Base-by-base conservation (phyloP, 768 basidiomycete species). In the Termitomyces sp. region DNA sequence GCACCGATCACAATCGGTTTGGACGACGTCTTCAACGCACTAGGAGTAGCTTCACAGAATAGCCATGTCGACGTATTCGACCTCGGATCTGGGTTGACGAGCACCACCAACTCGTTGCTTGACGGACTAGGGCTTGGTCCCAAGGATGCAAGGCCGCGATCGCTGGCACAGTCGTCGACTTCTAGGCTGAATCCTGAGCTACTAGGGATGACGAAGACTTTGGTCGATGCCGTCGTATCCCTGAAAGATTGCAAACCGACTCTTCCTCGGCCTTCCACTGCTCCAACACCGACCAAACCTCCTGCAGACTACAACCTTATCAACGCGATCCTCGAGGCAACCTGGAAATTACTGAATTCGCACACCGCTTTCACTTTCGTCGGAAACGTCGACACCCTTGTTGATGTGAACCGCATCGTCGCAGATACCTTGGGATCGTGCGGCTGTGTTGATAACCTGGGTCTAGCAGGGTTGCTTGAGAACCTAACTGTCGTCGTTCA, bases 141-240 rank as follows among this genome's bases (percentile, higher is more conserved):
- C 29, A 51, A 51, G 15, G 59, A 61, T 39, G 41, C 58, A 20
- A 41, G 28, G 8, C 33, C 42, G 12, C 57, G 44, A 42, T 53
- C 48, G n/a, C 28, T n/a, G n/a, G n/a, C 37, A 6, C 39, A 31
- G n/a, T 36, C 41, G 22, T 54, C 42, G 8, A 54, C 42, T 26
- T 42, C 42, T 15, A 41, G 50, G 16, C 31, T 67, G 51, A 56
- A 66, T 49, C 54, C 64, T 15, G 61, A 60, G 12, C 55, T 68
- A 45, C 37, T 61, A 45, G 36, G 26, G 18, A 60, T 61, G 50
- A 41, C 70, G 18, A 57, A 62, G 29, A 49, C 41, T 22, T 54
- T 72, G 28, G 56, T 66, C 10, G 54, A 63, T 24, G 60, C 66
- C 42, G 63, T 66, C 34, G 41, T 63, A 18, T 57, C 60, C 22